These are phyloP conservation scores for Camellia sinensis DNA, from an alignment of 148 eudicot genomes.

Conservation along the genomic window DNA sequence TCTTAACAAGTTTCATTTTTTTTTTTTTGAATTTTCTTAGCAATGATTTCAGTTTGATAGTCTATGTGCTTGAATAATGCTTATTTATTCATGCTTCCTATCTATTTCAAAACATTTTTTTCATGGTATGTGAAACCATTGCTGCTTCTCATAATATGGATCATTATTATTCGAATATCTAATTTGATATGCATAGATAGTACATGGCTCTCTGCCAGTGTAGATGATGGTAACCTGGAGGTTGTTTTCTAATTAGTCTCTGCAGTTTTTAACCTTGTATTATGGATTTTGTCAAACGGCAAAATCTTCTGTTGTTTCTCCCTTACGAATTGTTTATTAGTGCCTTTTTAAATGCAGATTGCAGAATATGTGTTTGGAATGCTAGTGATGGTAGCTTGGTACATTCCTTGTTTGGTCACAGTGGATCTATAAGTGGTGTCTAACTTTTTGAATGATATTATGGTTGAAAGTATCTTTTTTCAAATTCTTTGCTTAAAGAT, in stretches of 20 bases:
- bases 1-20: too few species aligned
- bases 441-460: neutral
- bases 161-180: neutral
- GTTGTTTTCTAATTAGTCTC: neutral
- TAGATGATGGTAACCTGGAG: neutral
- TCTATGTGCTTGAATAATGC: neutral
- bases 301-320: slow-evolving; percentile 5
- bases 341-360: slow-evolving; percentile 51
- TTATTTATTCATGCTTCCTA: neutral
- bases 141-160: neutral
- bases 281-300: neutral
- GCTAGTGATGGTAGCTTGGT: slow-evolving; percentile 99
- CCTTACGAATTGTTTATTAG: neutral
- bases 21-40: too few species aligned
- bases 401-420: slow-evolving; percentile 96
- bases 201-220: neutral
- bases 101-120: neutral
- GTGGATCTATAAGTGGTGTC: slow-evolving; percentile 73
- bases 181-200: neutral
- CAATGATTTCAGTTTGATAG: neutral
- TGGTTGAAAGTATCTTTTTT: neutral
- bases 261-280: neutral
- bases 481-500: neutral
- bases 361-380: slow-evolving; percentile 99
- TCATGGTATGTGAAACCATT: neutral